These are phyloP conservation scores for Candida coquimbonensis DNA, from an alignment of 805 yeast species.

Conservation along the genomic window DNA sequence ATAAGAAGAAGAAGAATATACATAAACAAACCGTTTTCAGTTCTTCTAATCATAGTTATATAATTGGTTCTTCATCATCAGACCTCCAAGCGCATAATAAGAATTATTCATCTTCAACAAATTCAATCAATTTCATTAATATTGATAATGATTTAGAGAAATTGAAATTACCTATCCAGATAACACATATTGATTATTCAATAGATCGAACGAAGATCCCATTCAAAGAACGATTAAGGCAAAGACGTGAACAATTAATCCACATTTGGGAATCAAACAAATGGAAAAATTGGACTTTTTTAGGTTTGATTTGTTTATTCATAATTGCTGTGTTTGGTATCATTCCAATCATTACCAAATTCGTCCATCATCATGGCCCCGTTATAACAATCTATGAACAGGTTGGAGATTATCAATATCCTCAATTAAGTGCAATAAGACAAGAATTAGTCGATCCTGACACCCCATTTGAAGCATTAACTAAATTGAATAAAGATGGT, in stretches of 20 bases:
- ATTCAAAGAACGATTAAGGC: not conserved
- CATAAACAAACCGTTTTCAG: not conserved
- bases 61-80: not conserved
- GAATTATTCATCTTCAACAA: not conserved
- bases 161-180: too few relatives aligned
- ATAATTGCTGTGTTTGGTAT: not conserved
- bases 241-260: not conserved
- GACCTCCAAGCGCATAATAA: not conserved
- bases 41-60: too few relatives aligned
- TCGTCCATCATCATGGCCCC: not conserved
- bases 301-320: not conserved
- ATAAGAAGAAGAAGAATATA: not conserved
- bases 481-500: constrained; percentile 31
- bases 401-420: constrained; percentile 48
- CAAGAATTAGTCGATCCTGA: constrained; percentile 60
- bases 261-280: constrained; percentile 2
- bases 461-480: constrained; percentile 46
- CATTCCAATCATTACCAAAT: constrained; percentile 2
- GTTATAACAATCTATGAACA: constrained; percentile 27
- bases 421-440: constrained; percentile 44
- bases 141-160: not conserved
- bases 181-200: not conserved
- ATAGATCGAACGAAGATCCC: constrained; percentile 2
- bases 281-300: constrained; percentile 5
- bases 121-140: not conserved